Evolutionary conservation across 2,329 filamentous ascomycete genomes (phyloP).

Genomic region (Arthrobotrys pseudoclavata): DNA sequence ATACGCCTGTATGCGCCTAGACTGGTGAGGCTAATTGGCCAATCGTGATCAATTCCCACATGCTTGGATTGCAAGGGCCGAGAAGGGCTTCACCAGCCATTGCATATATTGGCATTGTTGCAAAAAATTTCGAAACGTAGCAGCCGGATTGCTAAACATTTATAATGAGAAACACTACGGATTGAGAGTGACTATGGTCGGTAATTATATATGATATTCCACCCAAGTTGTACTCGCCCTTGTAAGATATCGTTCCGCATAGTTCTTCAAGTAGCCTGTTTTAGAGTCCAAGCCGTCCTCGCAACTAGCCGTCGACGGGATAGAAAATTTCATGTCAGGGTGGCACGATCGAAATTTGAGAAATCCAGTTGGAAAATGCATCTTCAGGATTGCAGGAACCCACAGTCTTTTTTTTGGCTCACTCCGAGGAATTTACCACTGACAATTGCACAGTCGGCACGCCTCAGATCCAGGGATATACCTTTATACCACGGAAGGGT

Average conservation of each 20-base stretch:
- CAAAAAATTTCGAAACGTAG: conserved; percentile 6
- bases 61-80: conserved; percentile 21
- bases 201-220: neutral
- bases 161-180: conserved; percentile 15
- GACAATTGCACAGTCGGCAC: neutral
- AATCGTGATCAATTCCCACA: conserved; percentile 39
- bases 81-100: neutral
- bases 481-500: neutral
- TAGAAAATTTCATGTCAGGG: neutral
- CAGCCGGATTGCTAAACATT: neutral
- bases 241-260: neutral
- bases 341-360: conserved; percentile 3
- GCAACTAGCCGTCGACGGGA: neutral
- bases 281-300: neutral
- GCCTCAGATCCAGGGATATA: neutral
- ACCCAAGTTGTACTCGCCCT: neutral
- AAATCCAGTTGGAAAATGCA: conserved; percentile 5
- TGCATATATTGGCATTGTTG: neutral
- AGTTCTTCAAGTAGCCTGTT: neutral
- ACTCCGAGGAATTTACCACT: conserved; percentile 20
- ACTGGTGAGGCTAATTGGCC: conserved; percentile 14
- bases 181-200: neutral
- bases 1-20: conserved; percentile 27
- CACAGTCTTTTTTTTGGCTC: neutral
- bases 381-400: neutral